Evolutionary conservation across 495 filamentous ascomycete species (phyloP).

Genomic region (Cercophora newfieldiana): DNA sequence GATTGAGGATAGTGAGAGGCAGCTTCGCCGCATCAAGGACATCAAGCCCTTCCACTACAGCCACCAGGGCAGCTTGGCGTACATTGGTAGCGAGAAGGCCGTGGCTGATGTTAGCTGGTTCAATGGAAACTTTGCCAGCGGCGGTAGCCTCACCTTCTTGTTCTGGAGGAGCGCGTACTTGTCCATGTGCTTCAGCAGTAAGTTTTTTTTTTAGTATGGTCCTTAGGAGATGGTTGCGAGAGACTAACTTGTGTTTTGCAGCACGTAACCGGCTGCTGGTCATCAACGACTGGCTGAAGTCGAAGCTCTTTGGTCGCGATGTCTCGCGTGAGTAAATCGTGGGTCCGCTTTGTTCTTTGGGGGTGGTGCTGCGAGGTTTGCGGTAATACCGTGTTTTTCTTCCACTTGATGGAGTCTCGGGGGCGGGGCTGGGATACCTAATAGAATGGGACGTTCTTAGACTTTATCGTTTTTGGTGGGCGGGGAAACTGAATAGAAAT

Average conservation of each 20-base stretch:
- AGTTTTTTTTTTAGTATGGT: slow-evolving; percentile 50
- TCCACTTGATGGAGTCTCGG: slow-evolving; percentile 24
- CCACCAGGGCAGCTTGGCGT: slow-evolving; percentile 93
- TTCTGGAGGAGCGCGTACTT: slow-evolving; percentile 98
- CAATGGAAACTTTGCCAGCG: slow-evolving; percentile 89
- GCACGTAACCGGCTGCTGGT: slow-evolving; percentile 92
- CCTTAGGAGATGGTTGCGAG: neutral
- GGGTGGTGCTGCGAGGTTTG: neutral
- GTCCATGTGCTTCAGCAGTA: slow-evolving; percentile 99
- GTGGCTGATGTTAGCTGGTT: slow-evolving; percentile 98
- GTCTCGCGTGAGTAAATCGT: slow-evolving; percentile 80
- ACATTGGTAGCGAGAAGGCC: slow-evolving; percentile 97
- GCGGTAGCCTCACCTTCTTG: slow-evolving; percentile 78
- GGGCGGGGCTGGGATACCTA: slow-evolving; percentile 13
- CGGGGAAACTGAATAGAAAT: slow-evolving; percentile 14
- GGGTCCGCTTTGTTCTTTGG: neutral
- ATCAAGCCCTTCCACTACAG: slow-evolving; percentile 97
- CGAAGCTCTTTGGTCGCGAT: slow-evolving; percentile 91
- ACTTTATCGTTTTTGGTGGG: slow-evolving; percentile 13
- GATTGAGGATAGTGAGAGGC: slow-evolving; percentile 82
- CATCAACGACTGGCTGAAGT: slow-evolving; percentile 92
- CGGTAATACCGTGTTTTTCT: slow-evolving; percentile 9
- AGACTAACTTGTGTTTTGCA: slow-evolving; percentile 39
- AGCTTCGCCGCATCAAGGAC: slow-evolving; percentile 85
- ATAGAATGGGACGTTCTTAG: slow-evolving; percentile 21